A percentile compares a stretch with the other conserved stretches of the same genome.
Conservation (phyloP, 768 basidiomycete species). For the Lyophyllum shimeji region DNA sequence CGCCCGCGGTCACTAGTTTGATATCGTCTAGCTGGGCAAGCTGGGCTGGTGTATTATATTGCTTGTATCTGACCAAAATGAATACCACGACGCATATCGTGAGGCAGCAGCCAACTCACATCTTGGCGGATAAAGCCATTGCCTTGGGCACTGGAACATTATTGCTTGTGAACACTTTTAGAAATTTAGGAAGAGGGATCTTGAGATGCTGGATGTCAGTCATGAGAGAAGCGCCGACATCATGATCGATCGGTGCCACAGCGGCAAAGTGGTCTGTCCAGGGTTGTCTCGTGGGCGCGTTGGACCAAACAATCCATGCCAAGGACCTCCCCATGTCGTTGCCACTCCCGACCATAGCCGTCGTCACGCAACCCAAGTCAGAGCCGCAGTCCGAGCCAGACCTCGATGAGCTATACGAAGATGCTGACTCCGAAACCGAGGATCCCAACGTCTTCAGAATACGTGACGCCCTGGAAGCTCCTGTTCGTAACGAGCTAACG, state of each 20-base stretch:
- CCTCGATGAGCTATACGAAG: slow-evolving; percentile 48
- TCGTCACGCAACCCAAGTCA: slow-evolving; percentile 9
- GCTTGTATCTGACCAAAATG: slow-evolving; percentile 58
- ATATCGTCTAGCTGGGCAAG: slow-evolving; percentile 58
- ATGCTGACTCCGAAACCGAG: slow-evolving; percentile 39
- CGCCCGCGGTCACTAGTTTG: slow-evolving; percentile 55
- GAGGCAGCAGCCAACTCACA: slow-evolving; percentile 38
- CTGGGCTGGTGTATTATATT: slow-evolving; percentile 58
- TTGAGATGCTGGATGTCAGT: slow-evolving; percentile 34
- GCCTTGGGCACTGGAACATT: slow-evolving; percentile 62
- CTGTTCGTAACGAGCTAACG: slow-evolving; percentile 39
- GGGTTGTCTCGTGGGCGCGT: slow-evolving; percentile 2
- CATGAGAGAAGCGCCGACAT: slow-evolving; percentile 10
- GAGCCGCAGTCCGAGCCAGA: slow-evolving; percentile 33
- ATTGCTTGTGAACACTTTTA: slow-evolving; percentile 62
- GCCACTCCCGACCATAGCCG: slow-evolving; percentile 6
- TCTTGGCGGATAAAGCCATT: slow-evolving; percentile 68
- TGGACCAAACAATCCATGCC: slow-evolving; percentile 5
- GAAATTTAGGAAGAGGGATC: slow-evolving; percentile 61
- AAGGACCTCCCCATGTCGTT: background rate
- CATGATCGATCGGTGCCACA: background rate
- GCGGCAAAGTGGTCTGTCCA: slow-evolving; percentile 1
- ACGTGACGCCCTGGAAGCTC: slow-evolving; percentile 37
- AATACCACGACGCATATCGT: background rate
- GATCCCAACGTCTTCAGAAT: slow-evolving; percentile 43